Evolutionary conservation across 148 eudicot genomes (phyloP).

Genomic region (Selenicereus undatus): DNA sequence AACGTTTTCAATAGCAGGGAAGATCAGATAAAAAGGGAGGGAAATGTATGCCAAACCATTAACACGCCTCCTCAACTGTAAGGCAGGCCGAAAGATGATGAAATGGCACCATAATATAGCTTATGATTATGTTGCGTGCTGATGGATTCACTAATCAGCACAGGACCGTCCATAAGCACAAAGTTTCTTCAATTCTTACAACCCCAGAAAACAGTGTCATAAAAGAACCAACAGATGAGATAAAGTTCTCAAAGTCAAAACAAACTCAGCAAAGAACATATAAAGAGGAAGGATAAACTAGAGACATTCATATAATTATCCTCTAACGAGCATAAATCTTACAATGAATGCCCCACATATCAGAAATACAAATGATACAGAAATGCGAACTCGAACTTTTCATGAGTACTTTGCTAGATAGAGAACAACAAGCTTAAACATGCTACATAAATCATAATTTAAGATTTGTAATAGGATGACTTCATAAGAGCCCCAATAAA

Average conservation of each 20-base stretch:
- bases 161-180: constrained; percentile 34
- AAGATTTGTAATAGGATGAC: too few species aligned
- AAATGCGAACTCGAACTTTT: too few species aligned
- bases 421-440: neutral
- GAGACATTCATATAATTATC: too few species aligned
- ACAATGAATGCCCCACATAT: too few species aligned
- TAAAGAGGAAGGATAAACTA: too few species aligned
- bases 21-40: neutral
- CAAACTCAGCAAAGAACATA: too few species aligned
- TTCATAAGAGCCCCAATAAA: neutral
- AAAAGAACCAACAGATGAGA: too few species aligned
- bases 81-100: neutral
- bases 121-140: constrained; percentile 21
- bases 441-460: neutral
- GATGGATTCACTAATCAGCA: constrained; percentile 17
- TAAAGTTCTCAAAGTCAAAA: too few species aligned
- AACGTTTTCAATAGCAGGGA: neutral
- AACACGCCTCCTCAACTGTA: neutral
- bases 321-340: too few species aligned
- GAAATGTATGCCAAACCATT: constrained; percentile 17
- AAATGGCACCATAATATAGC: constrained; percentile 4
- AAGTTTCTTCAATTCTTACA: neutral
- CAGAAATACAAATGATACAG: too few species aligned
- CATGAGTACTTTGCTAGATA: neutral
- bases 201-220: too few species aligned